phyloP scores from a whole-genome alignment of 2,329 filamentous ascomycete genomes.

The Gnomoniopsis sp. region DNA sequence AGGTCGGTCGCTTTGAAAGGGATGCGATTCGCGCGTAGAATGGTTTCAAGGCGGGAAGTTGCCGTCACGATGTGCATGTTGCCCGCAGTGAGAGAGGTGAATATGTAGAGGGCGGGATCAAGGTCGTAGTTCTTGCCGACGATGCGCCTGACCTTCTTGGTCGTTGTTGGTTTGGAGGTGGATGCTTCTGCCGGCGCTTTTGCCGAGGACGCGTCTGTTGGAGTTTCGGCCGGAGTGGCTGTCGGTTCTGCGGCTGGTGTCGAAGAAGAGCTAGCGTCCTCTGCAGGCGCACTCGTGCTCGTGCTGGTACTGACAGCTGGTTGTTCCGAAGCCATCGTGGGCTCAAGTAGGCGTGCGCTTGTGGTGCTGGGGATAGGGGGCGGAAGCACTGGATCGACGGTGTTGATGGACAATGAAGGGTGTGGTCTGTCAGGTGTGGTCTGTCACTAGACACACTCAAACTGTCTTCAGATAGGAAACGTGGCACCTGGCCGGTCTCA shows the following conservation, averaged over 20 bases:
- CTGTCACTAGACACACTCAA: not conserved
- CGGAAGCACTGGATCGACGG: not conserved
- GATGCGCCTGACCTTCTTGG: conserved; percentile 16
- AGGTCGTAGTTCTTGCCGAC: conserved; percentile 43
- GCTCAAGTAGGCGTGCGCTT: not conserved
- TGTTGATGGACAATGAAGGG: not conserved
- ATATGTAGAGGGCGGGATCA: conserved; percentile 82
- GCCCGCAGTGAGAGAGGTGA: conserved; percentile 92
- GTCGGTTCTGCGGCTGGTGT: not conserved
- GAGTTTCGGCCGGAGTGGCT: not conserved
- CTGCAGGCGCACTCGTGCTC: not conserved
- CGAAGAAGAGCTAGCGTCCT: not conserved
- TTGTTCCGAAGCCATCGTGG: conserved; percentile 16
- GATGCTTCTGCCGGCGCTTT: not conserved
- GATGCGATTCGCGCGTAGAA: conserved; percentile 90
- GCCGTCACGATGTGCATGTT: conserved; percentile 96
- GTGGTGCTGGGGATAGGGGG: not conserved
- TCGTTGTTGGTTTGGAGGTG: not conserved
- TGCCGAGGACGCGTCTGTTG: not conserved
- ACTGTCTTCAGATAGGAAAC: not conserved
- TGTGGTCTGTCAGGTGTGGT: not conserved
- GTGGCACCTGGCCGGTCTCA: conserved; percentile 6
- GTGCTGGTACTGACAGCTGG: not conserved
- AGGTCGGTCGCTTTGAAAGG: conserved; percentile 91
- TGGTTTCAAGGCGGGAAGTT: conserved; percentile 92